A percentile compares a stretch with the other conserved stretches of the same genome.
Evolutionary conservation across 2,329 filamentous ascomycete species (phyloP).

Genomic region (Clonostachys rosea): DNA sequence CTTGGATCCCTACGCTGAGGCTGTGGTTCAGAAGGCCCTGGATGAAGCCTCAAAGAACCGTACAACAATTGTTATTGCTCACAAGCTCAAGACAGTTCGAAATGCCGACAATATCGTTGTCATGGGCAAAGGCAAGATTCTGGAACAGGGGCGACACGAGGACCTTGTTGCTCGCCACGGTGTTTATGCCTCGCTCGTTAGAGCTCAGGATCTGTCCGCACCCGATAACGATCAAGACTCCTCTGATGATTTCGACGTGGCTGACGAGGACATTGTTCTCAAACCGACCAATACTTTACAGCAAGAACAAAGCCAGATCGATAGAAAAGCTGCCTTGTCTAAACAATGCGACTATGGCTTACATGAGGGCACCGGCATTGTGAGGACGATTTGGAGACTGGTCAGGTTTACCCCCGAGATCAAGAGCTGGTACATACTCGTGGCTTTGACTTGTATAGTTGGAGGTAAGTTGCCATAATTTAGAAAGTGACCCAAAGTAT

Average conservation of each 20-base stretch:
- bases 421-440: too few relatives aligned
- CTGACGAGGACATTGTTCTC: too few relatives aligned
- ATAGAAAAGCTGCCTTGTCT: too few relatives aligned
- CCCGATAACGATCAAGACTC: constrained; percentile 41
- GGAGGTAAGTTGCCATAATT: too few relatives aligned
- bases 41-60: constrained; percentile 48
- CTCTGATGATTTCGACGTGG: constrained; percentile 46
- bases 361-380: too few relatives aligned
- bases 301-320: too few relatives aligned
- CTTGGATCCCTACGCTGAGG: constrained; percentile 36
- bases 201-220: constrained; percentile 55
- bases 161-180: constrained; percentile 62
- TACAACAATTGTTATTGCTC: constrained; percentile 64
- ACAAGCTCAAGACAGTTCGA: constrained; percentile 53
- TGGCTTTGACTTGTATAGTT: too few relatives aligned
- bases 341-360: too few relatives aligned
- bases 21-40: constrained; percentile 51
- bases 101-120: constrained; percentile 64
- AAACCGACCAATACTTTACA: too few relatives aligned
- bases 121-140: constrained; percentile 49
- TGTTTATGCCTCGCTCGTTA: constrained; percentile 81
- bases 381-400: too few relatives aligned
- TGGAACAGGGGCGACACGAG: constrained; percentile 64
- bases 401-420: too few relatives aligned
- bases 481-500: too few relatives aligned